Evolutionary conservation across 2,329 filamentous ascomycete genomes (phyloP).

Genomic region (Penicillium sp.): DNA sequence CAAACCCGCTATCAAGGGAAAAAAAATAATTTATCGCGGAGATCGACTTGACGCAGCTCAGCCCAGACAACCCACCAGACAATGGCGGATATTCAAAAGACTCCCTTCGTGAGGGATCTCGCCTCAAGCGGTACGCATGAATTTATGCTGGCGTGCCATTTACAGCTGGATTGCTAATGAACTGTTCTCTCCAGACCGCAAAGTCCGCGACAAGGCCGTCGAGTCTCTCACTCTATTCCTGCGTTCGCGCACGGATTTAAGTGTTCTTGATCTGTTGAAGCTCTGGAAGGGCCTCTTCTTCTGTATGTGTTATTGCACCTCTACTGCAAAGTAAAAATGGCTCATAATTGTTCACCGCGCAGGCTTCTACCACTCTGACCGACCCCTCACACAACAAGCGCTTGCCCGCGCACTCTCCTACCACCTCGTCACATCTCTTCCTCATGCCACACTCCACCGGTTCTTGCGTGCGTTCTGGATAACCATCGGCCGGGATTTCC

Average conservation of each 20-base stretch:
- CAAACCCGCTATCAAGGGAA: constrained; percentile 26
- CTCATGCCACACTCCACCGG: constrained; percentile 48
- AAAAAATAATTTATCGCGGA: constrained; percentile 33
- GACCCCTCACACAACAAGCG: constrained; percentile 81
- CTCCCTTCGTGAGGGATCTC: constrained; percentile 79
- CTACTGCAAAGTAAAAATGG: not conserved
- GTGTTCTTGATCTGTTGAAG: constrained; percentile 75
- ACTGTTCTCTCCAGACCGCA: constrained; percentile 63
- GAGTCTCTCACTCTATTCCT: constrained; percentile 79
- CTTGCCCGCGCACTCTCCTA: constrained; percentile 77
- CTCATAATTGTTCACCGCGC: not conserved
- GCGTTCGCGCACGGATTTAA: constrained; percentile 64
- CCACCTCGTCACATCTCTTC: constrained; percentile 65
- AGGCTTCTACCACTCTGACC: constrained; percentile 92
- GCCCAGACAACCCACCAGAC: constrained; percentile 14
- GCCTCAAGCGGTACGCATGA: constrained; percentile 73
- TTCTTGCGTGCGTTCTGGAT: constrained; percentile 71
- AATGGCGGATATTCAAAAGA: constrained; percentile 51
- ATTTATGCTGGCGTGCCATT: not conserved
- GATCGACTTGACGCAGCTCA: constrained; percentile 8
- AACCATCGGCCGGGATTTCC: constrained; percentile 71
- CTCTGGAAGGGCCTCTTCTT: constrained; percentile 96
- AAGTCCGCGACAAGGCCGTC: constrained; percentile 76
- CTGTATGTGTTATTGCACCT: constrained; percentile 49
- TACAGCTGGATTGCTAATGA: not conserved